Percentiles rank a stretch among this genome's conserved stretches.
Evolutionary conservation across 2,329 filamentous ascomycete genomes (phyloP).

Genomic region (Neofusicoccum laricinum): DNA sequence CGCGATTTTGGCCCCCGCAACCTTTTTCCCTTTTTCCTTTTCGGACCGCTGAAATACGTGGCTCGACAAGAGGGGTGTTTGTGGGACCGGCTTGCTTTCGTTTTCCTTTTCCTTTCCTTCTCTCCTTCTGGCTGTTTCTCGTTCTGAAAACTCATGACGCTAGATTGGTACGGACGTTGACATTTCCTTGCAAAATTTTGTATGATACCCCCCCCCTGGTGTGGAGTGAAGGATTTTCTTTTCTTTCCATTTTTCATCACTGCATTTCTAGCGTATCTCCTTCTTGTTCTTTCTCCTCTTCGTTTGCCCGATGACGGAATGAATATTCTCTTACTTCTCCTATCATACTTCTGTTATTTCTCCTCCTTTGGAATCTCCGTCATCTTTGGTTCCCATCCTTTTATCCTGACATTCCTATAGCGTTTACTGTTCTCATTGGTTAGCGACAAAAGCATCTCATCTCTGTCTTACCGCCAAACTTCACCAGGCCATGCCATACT

Average conservation of each 20-base stretch:
- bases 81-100: neutral
- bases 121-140: neutral
- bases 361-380: neutral
- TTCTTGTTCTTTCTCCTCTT: neutral
- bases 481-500: too few species aligned
- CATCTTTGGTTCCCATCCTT: neutral
- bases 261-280: neutral
- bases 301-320: neutral
- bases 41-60: neutral
- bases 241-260: neutral
- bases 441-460: too few species aligned
- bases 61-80: neutral
- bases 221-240: neutral
- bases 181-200: neutral
- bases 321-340: neutral
- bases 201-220: conserved; percentile 9
- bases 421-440: neutral
- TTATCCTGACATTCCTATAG: neutral
- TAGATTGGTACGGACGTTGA: neutral
- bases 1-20: neutral
- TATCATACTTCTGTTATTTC: neutral
- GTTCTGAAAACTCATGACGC: neutral
- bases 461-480: too few species aligned
- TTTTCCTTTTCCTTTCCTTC: neutral
- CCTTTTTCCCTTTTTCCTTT: neutral